These are phyloP conservation scores for Sclerotiophoma versabilis DNA, from an alignment of 2,329 filamentous ascomycete species.

Conservation along the genomic window DNA sequence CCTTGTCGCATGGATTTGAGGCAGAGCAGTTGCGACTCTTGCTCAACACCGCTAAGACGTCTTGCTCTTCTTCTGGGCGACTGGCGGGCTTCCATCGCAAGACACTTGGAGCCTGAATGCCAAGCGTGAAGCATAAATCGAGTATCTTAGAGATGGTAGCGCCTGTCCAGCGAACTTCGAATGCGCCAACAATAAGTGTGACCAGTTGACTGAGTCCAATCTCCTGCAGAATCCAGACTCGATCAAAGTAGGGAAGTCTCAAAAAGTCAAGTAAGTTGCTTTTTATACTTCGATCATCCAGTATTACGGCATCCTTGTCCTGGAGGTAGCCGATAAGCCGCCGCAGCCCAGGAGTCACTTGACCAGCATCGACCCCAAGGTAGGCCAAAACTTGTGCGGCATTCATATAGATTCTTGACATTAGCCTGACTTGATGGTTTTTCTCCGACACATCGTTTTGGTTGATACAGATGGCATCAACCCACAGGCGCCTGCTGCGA, in stretches of 20 bases:
- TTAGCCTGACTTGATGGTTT: slow-evolving; percentile 21
- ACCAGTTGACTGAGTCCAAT: slow-evolving; percentile 17
- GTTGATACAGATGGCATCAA: slow-evolving; percentile 32
- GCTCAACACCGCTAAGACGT: slow-evolving; percentile 10
- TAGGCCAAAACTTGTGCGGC: slow-evolving; percentile 8
- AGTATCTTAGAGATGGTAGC: not conserved
- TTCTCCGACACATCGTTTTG: slow-evolving; percentile 20
- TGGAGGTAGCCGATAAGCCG: not conserved
- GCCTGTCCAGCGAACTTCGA: slow-evolving; percentile 1
- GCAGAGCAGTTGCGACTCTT: slow-evolving; percentile 13
- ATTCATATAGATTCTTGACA: slow-evolving; percentile 20
- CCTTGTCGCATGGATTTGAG: slow-evolving; percentile 15
- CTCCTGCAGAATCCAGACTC: slow-evolving; percentile 30
- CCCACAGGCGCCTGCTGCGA: slow-evolving; percentile 18
- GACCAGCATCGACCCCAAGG: not conserved
- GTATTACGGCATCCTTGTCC: not conserved
- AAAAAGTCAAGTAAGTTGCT: not conserved
- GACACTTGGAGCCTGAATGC: not conserved
- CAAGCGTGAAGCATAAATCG: not conserved
- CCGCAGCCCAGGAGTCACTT: not conserved
- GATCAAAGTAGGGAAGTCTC: slow-evolving; percentile 18
- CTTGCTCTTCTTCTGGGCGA: not conserved
- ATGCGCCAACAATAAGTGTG: not conserved
- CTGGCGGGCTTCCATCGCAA: not conserved
- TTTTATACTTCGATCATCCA: not conserved